These are phyloP conservation scores for Microcera coccophila DNA, from an alignment of 2,329 filamentous ascomycete genomes.

Conservation along the genomic window DNA sequence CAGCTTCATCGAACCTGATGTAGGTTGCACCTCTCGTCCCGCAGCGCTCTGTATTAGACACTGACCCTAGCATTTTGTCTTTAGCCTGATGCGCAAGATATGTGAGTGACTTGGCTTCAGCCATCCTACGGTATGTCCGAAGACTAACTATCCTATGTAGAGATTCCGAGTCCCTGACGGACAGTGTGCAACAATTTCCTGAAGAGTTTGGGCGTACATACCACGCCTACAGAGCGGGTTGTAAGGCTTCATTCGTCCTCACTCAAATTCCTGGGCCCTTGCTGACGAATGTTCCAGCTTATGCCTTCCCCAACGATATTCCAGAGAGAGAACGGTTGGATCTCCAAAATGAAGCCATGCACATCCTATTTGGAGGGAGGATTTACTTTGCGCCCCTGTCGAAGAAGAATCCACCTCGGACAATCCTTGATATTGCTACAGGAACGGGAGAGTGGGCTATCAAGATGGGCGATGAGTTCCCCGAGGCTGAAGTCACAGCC, in stretches of 20 bases:
- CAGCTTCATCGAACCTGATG: slow-evolving; percentile 33
- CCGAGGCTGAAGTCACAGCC: slow-evolving; percentile 54
- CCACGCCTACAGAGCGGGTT: slow-evolving; percentile 45
- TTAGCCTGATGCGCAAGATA: slow-evolving; percentile 20
- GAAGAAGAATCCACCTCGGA: slow-evolving; percentile 31
- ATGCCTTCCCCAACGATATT: slow-evolving; percentile 44
- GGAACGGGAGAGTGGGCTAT: slow-evolving; percentile 59
- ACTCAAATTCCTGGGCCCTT: neutral
- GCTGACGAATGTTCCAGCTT: slow-evolving; percentile 32
- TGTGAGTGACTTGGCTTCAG: slow-evolving; percentile 21
- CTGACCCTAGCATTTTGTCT: neutral
- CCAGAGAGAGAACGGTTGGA: slow-evolving; percentile 40
- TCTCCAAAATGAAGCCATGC: slow-evolving; percentile 37
- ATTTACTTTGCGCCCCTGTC: slow-evolving; percentile 44
- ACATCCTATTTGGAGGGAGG: slow-evolving; percentile 36
- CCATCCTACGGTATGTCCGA: neutral
- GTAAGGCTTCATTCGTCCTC: no score
- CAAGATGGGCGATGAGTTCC: slow-evolving; percentile 61
- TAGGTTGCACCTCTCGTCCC: slow-evolving; percentile 16
- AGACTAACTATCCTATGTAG: slow-evolving; percentile 16
- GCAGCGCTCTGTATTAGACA: neutral
- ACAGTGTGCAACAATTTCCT: slow-evolving; percentile 41
- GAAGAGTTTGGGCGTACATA: slow-evolving; percentile 45
- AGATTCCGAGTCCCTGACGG: slow-evolving; percentile 37
- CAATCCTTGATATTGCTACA: slow-evolving; percentile 43